Evolutionary conservation across 164 flowering plant species (phyloP), one percentile per base, ranked within the genome.

Genomic region (Piper betle): DNA sequence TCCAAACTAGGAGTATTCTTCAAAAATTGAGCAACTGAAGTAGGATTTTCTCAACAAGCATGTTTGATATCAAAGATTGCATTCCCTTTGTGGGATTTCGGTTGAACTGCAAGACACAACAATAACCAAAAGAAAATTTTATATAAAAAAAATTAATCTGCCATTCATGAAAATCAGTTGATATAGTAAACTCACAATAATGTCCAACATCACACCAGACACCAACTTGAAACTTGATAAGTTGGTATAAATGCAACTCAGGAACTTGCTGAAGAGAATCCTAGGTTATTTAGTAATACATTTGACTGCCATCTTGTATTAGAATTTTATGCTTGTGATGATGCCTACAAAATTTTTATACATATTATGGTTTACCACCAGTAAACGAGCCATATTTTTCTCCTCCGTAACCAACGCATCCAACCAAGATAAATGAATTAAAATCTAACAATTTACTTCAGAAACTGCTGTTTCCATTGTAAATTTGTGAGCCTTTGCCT

Each of bases 401-500:
- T 46, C 7, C 15, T 12, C 50, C 3, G 15, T 10, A 46, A 46
- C 10, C 15, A 46, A 46, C 50, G 6, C 9, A 10, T 46, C 3
- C 50, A 2, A 5, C 9, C 10, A 46, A 46, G 50, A 46, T 10
- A 10, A 46, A 3, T 46, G 50, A 6, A 46, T 46, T 46, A 46
- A 2, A 46, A 10, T 46, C 15, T 10, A 46, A 52, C 9, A 59
- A 62, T 42, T 42, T 6, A 42, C 7, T 96, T 88, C 95, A 56
- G 96, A 64, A 48, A 91, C 75, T 33, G 87, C 95, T 80, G 97
- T 86, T 79, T 94, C 97, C 83, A 84, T 52, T 25, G 95, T 91
- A 57, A 96, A 88, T 68, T 91, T 94, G 59, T 94, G 99, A 69
- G 97, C 96, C 77, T 91, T 91, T 46, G 87, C 87, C 80, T 83